Evolutionary conservation across 2,329 filamentous ascomycete genomes (phyloP).

Genomic region (Chaetomium sp.): DNA sequence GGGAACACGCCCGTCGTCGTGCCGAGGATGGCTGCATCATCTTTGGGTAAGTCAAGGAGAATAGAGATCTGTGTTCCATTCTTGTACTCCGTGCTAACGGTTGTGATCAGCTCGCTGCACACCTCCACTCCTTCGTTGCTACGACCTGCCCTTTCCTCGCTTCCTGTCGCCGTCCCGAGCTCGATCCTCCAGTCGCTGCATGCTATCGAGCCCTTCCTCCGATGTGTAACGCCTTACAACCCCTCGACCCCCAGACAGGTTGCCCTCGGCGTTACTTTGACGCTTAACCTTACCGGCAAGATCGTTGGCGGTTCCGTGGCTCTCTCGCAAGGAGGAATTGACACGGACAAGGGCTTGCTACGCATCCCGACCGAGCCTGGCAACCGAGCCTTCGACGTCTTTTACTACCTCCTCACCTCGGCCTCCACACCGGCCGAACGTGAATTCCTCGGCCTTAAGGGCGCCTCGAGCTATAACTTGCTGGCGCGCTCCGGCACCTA

Average conservation of each 20-base stretch:
- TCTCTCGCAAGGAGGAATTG: constrained; percentile 80
- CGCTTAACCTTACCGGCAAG: constrained; percentile 72
- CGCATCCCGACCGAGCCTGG: constrained; percentile 73
- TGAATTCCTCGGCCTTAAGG: constrained; percentile 77
- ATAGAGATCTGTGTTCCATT: too few relatives aligned
- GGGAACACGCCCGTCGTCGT: constrained; percentile 91
- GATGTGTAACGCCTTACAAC: constrained; percentile 82
- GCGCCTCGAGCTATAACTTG: constrained; percentile 68
- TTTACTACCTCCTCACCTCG: constrained; percentile 93
- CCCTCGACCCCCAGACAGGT: constrained; percentile 76
- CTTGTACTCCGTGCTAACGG: constrained; percentile 9
- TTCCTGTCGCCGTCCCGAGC: constrained; percentile 73
- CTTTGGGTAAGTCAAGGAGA: constrained; percentile 57
- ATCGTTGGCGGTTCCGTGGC: constrained; percentile 69
- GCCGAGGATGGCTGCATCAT: constrained; percentile 94
- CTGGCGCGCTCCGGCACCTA: constrained; percentile 81
- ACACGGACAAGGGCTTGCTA: constrained; percentile 73
- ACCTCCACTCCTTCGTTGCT: constrained; percentile 81
- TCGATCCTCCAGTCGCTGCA: constrained; percentile 72
- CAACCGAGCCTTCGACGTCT: constrained; percentile 91
- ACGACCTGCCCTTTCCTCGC: constrained; percentile 68
- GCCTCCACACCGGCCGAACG: constrained; percentile 82
- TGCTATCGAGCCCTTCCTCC: constrained; percentile 77
- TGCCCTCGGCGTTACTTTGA: constrained; percentile 73
- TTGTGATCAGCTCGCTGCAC: constrained; percentile 65